Conservation (phyloP, 1,284 basidiomycete genomes). For the Irpex sp. region DNA sequence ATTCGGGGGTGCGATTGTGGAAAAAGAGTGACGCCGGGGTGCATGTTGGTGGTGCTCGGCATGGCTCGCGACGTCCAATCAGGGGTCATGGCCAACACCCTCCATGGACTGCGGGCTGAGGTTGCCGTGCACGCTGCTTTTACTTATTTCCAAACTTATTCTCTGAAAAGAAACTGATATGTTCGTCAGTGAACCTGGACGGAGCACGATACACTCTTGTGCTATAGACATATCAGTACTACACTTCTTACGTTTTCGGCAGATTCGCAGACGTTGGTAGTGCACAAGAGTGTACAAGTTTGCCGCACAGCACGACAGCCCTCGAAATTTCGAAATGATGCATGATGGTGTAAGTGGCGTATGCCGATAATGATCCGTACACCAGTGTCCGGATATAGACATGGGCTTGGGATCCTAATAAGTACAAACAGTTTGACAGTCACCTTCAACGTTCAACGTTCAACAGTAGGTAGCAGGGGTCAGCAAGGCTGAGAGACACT, state of each 20-base stretch:
- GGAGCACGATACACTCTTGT: no score
- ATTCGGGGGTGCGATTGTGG: background rate
- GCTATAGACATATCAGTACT: background rate
- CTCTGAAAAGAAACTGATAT: background rate
- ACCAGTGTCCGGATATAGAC: background rate
- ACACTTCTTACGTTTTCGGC: background rate
- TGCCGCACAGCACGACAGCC: background rate
- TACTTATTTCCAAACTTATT: background rate
- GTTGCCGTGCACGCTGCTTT: background rate
- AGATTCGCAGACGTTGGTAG: background rate
- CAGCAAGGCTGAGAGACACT: no score
- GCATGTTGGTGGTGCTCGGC: background rate
- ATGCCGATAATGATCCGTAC: background rate
- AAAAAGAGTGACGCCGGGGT: background rate
- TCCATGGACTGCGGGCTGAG: background rate
- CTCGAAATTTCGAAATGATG: background rate
- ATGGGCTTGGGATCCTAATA: background rate
- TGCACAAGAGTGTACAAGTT: background rate
- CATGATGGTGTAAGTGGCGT: background rate
- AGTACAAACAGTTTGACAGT: background rate
- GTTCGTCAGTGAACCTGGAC: background rate
- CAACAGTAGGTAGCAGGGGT: no score
- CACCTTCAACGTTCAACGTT: no score
- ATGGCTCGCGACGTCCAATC: background rate
- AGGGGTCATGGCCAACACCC: background rate